Base-by-base conservation (phyloP, 805 yeast genomes). In the Kuraishia hungarica region DNA sequence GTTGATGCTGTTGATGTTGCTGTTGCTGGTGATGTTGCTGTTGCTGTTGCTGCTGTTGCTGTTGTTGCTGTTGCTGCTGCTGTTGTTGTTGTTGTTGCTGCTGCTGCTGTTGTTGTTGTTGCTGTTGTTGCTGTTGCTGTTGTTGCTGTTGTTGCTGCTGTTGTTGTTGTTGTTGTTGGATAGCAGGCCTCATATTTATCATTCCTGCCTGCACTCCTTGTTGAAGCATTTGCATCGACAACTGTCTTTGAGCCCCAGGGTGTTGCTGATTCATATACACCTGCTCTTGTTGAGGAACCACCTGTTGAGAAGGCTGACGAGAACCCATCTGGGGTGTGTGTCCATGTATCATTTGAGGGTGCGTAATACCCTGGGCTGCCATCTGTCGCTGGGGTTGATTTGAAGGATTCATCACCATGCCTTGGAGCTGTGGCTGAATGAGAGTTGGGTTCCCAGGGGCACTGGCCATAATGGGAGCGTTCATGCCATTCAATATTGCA, bases 401-500 rank as follows among this genome's bases (percentile, higher is more conserved):
- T 47, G 49, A 22, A 19, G 22, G 22, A 11, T 21, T 47, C 49
- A 47, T 47, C 2, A 21, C 24, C 49, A 47, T n/a, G 2, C 49
- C 49, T 22, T 20, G 24, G 7, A 47, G 19, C 22, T 47, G 49
- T 6, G 49, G 49, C 22, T 47, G 49, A 11, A 19, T 20, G 24
- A 47, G 22, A 8, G 49, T 21, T 20, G 49, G 49, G 49, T 47
- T 47, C 13, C 22, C 24, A 22, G 51, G 24, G 35, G 19, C 28
- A 23, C 21, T 49, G 29, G 22, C 24, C 51, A 49, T 49, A 11
- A 49, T 24, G 24, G 20, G 20, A 5, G 52, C 21, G 17, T 23
- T 50, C 43, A 50, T 50, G 7, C 52, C 52, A n/a, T 50, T 50
- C 52, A 50, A 15, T 2, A 50, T 23, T 23, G 28, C 52, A n/a